Evolutionary conservation across 2,329 filamentous ascomycete genomes (phyloP), one percentile per base, ranked within the genome.

Genomic region (Paracamarosporium sp.): DNA sequence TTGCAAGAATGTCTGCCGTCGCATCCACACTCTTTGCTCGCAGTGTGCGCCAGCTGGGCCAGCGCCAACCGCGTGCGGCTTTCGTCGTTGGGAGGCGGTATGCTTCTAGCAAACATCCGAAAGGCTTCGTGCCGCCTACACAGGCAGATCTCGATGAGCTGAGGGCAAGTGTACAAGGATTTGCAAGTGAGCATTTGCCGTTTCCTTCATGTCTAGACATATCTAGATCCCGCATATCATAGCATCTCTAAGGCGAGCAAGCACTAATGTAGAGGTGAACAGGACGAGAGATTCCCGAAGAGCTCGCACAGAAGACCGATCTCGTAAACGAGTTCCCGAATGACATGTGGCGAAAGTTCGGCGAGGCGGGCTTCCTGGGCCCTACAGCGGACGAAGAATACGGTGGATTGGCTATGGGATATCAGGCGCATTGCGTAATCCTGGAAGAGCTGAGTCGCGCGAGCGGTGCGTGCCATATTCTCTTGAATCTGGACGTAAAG

Each of bases 401-500:
- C 51, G 95, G 95, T 35, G 95, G 94, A 2, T 79, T 98, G 44
- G 91, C 84, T 1, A 90, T 98, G 88, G 95, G 95, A 11, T 99
- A 98, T 78, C 94, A 98, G 80, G 94, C 95, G 43, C 95, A 99
- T 79, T 96, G 92, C 73, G 83, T 97, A 6, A 92, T 97, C 44
- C 90, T 98, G 87, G 95, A 99, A 79, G 95, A 98, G 82, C 83
- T 99, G 40, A 95, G 90, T 55, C 86, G 94, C 57, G 94, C 94
- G 2, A 94, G 90, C 51, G 93, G 85, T 78, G 77, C 55, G 57
- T 36, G 7, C 7, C n/a, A 31, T 31, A 31, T 46, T n/a, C n/a
- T 20, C 36, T 17, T 20, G 17, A 9, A 9, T 20, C 6, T n/a
- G n/a, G 17, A 9, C 20, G 36, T n/a, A 9, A 20, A 7, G 17